Evolutionary conservation across 176 grass and related monocot genomes (phyloP).

Genomic region (Hyparrhenia diplandra): DNA sequence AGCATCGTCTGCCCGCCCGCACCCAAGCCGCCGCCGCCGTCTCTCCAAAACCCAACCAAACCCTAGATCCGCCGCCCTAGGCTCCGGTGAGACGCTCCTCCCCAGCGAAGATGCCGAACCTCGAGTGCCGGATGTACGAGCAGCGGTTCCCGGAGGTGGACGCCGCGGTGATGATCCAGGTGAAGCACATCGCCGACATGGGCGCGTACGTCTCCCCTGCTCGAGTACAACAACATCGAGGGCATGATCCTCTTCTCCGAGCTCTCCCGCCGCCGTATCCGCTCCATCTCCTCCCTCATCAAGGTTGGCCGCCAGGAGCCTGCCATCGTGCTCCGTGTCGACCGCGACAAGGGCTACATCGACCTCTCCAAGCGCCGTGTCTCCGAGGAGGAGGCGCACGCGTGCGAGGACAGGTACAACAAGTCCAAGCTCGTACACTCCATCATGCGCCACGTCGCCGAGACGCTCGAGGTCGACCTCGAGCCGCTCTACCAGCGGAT

Average conservation of each 20-base stretch:
- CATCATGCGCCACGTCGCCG: conserved; percentile 97
- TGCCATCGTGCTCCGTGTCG: conserved; percentile 92
- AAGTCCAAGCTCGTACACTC: conserved; percentile 97
- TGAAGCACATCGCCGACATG: conserved; percentile 95
- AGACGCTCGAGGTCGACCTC: conserved; percentile 81
- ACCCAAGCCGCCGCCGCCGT: neutral
- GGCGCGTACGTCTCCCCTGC: conserved; percentile 86
- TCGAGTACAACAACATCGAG: conserved; percentile 99
- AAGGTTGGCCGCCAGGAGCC: conserved; percentile 96
- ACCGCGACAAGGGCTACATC: conserved; percentile 94
- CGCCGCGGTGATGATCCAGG: conserved; percentile 95
- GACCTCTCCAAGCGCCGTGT: conserved; percentile 91
- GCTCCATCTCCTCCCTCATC: conserved; percentile 87
- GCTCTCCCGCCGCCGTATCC: conserved; percentile 87
- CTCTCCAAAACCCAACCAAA: conserved; percentile 36
- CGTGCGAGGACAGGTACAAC: conserved; percentile 91
- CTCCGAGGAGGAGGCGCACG: conserved; percentile 85
- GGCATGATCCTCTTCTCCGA: conserved; percentile 98
- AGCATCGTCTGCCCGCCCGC: neutral
- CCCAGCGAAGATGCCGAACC: conserved; percentile 48
- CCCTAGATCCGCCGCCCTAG: conserved; percentile 37
- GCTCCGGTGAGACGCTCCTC: neutral
- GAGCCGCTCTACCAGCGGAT: conserved; percentile 76
- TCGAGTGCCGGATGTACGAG: conserved; percentile 92
- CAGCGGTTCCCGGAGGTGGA: conserved; percentile 77